Evolutionary conservation across 2,329 filamentous ascomycete species (phyloP).

Genomic region (Podosphaera xanthii): DNA sequence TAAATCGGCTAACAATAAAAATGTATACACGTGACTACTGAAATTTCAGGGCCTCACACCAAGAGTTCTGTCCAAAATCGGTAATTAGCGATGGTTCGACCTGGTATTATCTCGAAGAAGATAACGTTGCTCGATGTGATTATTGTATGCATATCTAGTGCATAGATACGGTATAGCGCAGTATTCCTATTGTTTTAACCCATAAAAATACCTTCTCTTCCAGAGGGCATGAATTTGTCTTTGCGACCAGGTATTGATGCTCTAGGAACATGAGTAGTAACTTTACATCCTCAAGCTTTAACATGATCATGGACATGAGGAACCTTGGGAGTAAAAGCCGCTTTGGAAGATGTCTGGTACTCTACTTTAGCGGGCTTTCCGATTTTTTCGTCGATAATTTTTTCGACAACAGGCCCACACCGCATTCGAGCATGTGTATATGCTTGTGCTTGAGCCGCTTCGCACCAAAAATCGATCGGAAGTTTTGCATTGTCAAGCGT

Average conservation of each 20-base stretch:
- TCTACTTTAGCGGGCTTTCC: background rate
- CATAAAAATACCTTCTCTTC: background rate
- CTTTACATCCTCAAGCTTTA: background rate
- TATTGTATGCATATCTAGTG: background rate
- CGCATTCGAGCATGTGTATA: background rate
- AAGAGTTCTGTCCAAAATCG: background rate
- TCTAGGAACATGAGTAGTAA: background rate
- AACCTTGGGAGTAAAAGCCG: background rate
- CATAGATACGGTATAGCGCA: background rate
- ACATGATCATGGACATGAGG: background rate
- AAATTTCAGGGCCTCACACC: no score
- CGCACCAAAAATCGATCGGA: background rate
- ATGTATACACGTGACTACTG: no score
- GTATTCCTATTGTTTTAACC: background rate
- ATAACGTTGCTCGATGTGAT: background rate
- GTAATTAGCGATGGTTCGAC: background rate
- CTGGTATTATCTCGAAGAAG: background rate
- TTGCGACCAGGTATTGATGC: background rate
- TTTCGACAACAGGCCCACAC: background rate
- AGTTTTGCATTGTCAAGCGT: background rate
- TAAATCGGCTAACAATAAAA: no score
- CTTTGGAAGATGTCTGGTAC: background rate
- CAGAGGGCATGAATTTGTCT: conserved; percentile 1
- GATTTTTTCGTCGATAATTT: background rate
- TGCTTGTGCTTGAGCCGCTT: background rate